Base-by-base conservation (phyloP, 176 grass and related monocot genomes). In the Juncus inflexus region DNA sequence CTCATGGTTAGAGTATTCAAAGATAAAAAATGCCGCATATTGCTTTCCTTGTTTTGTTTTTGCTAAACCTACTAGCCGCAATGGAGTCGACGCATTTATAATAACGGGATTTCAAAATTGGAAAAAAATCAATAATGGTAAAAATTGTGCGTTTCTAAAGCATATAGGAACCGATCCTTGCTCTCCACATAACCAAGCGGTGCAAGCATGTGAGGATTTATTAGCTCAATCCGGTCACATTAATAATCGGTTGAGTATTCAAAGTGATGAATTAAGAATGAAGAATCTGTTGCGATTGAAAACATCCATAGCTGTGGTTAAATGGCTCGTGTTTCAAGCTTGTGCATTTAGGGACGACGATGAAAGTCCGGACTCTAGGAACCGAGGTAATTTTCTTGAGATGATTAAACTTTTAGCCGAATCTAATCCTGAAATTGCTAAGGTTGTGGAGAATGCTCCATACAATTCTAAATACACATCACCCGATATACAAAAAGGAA, bases 1-100 rank as follows among this genome's bases (percentile, higher is more conserved):
- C 52, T 68, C 76, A 64, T 72, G 66, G 57, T 49, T 79, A 9
- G 76, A 79, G 28, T 72, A 78, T 12, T 78, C 64, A 35, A 1
- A 51, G 15, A 12, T 36, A 4, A 54, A 36, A 5, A 8, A 51
- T 56, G n/a, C 14, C 12, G 53, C 62, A 66, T 66, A 76, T 58
- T 67, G 37, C 39, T 60, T 62, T 39, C 5, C 61, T 55, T 60
- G 11, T 52, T 70, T 71, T 35, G 2, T 50, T 16, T 78, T 7
- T 50, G 50, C 12, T 7, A 61, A 69, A 49, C 42, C 52, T 35
- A 61, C 40, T 15, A 74, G 35, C 15, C 16, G 14, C 47, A 14
- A 15, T 42, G 40, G 39, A 15, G 54, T 12, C 45, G 55, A 76
- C 50, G 35, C 40, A 13, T 83, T 73, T 45, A 83, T 12, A 7